A percentile compares a stretch with the other conserved stretches of the same genome.
These are phyloP conservation scores for Medicago lupulina DNA, from an alignment of 306 rosid species.

Conservation along the genomic window DNA sequence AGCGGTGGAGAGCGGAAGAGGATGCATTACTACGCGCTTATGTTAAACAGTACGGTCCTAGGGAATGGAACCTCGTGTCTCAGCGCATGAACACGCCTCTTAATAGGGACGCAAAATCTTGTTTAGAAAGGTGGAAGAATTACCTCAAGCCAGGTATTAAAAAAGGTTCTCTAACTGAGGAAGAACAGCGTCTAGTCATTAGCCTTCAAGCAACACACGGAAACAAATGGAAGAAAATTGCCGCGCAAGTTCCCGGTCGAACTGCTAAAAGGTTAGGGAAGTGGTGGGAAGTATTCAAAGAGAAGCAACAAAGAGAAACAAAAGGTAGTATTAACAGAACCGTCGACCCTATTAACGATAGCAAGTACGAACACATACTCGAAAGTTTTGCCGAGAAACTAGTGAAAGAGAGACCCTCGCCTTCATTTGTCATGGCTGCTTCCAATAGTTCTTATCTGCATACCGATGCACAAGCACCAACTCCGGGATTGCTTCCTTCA, in stretches of 20 bases:
- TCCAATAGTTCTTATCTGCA: constrained; percentile 75
- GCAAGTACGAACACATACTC: constrained; percentile 74
- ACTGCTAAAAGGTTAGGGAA: constrained; percentile 88
- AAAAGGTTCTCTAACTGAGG: constrained; percentile 84
- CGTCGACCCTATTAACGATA: constrained; percentile 61
- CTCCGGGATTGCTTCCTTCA: constrained; percentile 73
- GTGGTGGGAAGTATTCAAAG: constrained; percentile 97
- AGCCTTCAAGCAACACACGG: constrained; percentile 81
- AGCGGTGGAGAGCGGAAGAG: constrained; percentile 86
- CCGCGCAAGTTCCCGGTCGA: constrained; percentile 82
- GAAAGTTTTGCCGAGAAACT: constrained; percentile 80
- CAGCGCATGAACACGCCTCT: constrained; percentile 84
- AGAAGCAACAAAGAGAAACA: constrained; percentile 79
- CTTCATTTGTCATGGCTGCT: constrained; percentile 74
- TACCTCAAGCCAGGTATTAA: constrained; percentile 86
- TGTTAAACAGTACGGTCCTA: constrained; percentile 86
- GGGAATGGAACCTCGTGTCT: constrained; percentile 89
- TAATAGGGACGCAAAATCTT: constrained; percentile 79
- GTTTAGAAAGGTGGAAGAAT: constrained; percentile 92
- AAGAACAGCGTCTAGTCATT: constrained; percentile 81
- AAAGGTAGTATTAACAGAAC: constrained; percentile 61
- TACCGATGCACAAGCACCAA: constrained; percentile 56
- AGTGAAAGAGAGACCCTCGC: constrained; percentile 58
- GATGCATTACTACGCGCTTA: constrained; percentile 78
- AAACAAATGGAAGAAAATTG: constrained; percentile 89